Conservation (phyloP, 2,329 filamentous ascomycete species). For the Paraphaeosphaeria minitans region DNA sequence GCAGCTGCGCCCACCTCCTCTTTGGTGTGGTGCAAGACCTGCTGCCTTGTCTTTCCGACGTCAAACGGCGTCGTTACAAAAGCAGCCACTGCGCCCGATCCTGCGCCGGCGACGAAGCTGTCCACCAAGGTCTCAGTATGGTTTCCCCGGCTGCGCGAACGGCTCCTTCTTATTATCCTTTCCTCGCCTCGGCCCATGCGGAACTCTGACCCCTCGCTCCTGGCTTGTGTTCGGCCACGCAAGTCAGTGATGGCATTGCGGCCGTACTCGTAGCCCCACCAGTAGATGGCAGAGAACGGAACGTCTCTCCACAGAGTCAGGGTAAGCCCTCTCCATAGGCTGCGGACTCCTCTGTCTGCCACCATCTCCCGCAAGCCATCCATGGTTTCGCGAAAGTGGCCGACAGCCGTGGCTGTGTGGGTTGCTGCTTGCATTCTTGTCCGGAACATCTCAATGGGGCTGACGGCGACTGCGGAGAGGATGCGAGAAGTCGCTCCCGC, state of each 20-base stretch:
- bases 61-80: conserved; percentile 94
- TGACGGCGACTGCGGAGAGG: conserved; percentile 80
- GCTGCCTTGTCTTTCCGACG: conserved; percentile 93
- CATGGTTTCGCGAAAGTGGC: conserved; percentile 80
- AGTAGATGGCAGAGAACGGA: conserved; percentile 95
- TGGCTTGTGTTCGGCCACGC: conserved; percentile 58
- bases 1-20: conserved; percentile 48
- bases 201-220: conserved; percentile 38
- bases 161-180: conserved; percentile 39
- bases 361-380: conserved; percentile 81
- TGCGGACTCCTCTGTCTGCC: conserved; percentile 72
- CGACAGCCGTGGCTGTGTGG: conserved; percentile 52
- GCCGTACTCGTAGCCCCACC: conserved; percentile 94
- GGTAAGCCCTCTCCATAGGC: conserved; percentile 87
- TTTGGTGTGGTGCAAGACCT: conserved; percentile 72
- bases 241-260: conserved; percentile 72
- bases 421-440: conserved; percentile 85
- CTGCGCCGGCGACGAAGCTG: conserved; percentile 84
- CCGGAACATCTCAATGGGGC: conserved; percentile 91
- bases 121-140: conserved; percentile 81
- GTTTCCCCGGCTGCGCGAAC: conserved; percentile 69
- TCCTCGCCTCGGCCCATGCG: conserved; percentile 40
- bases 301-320: conserved; percentile 96
- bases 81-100: conserved; percentile 82
- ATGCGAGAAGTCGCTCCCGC: conserved; percentile 80